These are phyloP conservation scores for Corrigiola litoralis DNA, from an alignment of 179 eudicot genomes.

Conservation along the genomic window DNA sequence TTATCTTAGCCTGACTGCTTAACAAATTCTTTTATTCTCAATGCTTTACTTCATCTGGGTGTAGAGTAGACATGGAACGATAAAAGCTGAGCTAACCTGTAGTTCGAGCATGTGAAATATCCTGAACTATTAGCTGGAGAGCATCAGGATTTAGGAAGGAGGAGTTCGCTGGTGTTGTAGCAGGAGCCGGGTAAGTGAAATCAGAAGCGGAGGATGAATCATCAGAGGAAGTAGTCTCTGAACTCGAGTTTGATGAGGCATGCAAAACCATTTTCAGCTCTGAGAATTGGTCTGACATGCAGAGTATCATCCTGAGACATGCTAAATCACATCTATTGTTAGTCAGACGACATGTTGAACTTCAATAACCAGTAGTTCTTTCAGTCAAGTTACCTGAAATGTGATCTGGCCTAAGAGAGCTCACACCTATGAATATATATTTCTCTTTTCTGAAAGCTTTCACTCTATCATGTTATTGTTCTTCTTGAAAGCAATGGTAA, in stretches of 20 bases:
- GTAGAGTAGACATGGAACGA: slow-evolving; percentile 29
- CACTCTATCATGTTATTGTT: slow-evolving; percentile 4
- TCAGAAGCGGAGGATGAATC: slow-evolving; percentile 75
- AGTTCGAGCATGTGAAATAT: slow-evolving; percentile 69
- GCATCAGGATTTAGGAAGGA: slow-evolving; percentile 57
- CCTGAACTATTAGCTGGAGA: slow-evolving; percentile 77
- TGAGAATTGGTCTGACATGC: slow-evolving; percentile 92
- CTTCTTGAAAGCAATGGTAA: slow-evolving; percentile 7
- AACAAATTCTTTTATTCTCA: background rate
- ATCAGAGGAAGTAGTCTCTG: slow-evolving; percentile 72
- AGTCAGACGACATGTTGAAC: slow-evolving; percentile 44
- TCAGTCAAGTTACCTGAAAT: slow-evolving; percentile 20
- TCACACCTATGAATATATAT: slow-evolving; percentile 1
- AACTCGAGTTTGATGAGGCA: slow-evolving; percentile 59
- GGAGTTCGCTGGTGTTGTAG: slow-evolving; percentile 55
- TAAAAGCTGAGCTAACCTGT: slow-evolving; percentile 73
- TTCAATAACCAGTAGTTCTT: slow-evolving; percentile 19
- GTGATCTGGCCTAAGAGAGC: slow-evolving; percentile 15
- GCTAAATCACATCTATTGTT: slow-evolving; percentile 71
- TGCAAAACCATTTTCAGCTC: slow-evolving; percentile 90
- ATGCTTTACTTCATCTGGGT: slow-evolving; percentile 13
- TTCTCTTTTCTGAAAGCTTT: background rate
- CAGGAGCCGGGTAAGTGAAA: slow-evolving; percentile 60
- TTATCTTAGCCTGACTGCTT: slow-evolving; percentile 1
- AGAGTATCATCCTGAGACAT: slow-evolving; percentile 97